Conservation (phyloP, 164 flowering plant genomes). For the Kingdonia uniflora region DNA sequence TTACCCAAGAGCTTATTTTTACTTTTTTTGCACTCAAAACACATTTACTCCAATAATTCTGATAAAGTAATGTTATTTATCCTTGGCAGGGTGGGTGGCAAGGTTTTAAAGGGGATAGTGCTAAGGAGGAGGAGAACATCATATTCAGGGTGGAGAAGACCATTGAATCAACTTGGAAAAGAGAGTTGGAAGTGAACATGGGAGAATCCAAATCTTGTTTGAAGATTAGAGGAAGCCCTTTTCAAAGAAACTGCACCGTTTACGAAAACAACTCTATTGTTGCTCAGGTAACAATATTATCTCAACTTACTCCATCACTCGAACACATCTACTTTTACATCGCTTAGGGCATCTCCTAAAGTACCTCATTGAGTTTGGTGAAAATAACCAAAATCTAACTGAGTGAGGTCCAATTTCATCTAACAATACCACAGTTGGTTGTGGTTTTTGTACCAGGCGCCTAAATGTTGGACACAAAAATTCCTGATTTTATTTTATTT, state of each 20-base stretch:
- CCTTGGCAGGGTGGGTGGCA: constrained; percentile 39
- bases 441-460: no score
- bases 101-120: constrained; percentile 32
- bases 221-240: constrained; percentile 36
- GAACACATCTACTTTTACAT: no score
- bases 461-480: no score
- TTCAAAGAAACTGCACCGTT: constrained; percentile 4
- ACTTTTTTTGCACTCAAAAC: neutral
- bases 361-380: no score
- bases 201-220: constrained; percentile 17
- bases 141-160: constrained; percentile 34
- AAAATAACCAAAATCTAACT: no score
- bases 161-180: constrained; percentile 16
- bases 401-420: no score
- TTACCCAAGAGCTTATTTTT: neutral
- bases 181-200: constrained; percentile 36
- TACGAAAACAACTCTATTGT: constrained; percentile 3
- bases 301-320: no score
- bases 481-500: no score
- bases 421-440: no score
- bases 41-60: neutral
- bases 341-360: no score
- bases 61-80: neutral
- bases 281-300: constrained; percentile 5
- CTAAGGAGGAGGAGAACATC: constrained; percentile 25